A percentile compares a stretch with the other conserved stretches of the same genome.
Conservation (phyloP, 148 eudicot genomes). For the Pharnaceum exiguum region DNA sequence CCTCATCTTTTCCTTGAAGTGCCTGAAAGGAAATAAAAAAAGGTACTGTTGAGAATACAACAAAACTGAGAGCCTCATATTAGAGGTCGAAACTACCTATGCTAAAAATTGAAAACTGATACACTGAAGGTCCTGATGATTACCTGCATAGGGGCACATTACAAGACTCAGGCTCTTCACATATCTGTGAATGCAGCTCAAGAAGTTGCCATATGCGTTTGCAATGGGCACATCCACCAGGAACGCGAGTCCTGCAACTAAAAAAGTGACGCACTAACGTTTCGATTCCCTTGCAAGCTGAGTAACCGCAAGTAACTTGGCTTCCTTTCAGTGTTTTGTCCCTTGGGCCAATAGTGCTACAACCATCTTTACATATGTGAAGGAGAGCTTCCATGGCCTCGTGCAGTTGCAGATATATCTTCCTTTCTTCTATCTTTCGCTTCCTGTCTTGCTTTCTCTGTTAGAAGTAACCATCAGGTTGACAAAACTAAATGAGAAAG, state of each 20-base stretch:
- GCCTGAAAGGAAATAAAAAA: slow-evolving; percentile 9
- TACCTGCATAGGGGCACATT: slow-evolving; percentile 86
- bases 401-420: slow-evolving; percentile 54
- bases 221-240: slow-evolving; percentile 77
- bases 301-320: slow-evolving; percentile 45
- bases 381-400: slow-evolving; percentile 79
- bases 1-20: slow-evolving; percentile 58
- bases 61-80: background rate
- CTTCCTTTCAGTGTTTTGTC: slow-evolving; percentile 56
- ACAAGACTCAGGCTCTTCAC: slow-evolving; percentile 62
- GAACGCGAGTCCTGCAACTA: slow-evolving; percentile 57
- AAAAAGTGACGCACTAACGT: slow-evolving; percentile 67
- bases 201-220: slow-evolving; percentile 89
- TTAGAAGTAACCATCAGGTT: slow-evolving; percentile 1
- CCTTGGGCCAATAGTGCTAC: slow-evolving; percentile 74
- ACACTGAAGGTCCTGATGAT: no score
- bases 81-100: background rate
- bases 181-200: slow-evolving; percentile 77
- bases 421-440: slow-evolving; percentile 54
- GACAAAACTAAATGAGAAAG: background rate
- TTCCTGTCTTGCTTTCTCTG: slow-evolving; percentile 64
- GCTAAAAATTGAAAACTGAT: no score
- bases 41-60: background rate
- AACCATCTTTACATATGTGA: slow-evolving; percentile 80
- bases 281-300: slow-evolving; percentile 74